Percentiles rank a stretch among this genome's conserved stretches.
phyloP scores from a whole-genome alignment of 2,329 filamentous ascomycete genomes.

The Penicillium sp. region DNA sequence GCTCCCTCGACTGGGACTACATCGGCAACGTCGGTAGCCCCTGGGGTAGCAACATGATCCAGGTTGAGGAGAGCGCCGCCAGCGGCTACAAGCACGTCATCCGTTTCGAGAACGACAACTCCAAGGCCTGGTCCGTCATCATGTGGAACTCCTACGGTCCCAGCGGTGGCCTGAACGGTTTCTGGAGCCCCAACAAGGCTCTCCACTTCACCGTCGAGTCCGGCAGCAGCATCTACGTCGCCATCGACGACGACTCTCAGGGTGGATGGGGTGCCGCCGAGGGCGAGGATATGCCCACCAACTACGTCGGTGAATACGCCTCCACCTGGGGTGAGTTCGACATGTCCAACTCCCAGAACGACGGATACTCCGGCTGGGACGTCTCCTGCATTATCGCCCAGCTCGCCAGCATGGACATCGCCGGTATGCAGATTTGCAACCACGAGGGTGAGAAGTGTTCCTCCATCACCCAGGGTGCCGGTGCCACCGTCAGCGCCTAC shows the following conservation, averaged over 20 bases:
- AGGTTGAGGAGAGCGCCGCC: conserved; percentile 35
- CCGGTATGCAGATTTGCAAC: conserved; percentile 43
- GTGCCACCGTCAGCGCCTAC: conserved; percentile 36
- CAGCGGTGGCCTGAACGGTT: conserved; percentile 33
- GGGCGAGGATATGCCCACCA: conserved; percentile 29
- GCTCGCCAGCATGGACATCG: conserved; percentile 26
- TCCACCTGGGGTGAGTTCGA: conserved; percentile 46
- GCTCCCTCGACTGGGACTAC: conserved; percentile 28
- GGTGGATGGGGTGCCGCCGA: conserved; percentile 39
- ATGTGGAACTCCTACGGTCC: conserved; percentile 46
- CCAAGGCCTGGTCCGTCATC: conserved; percentile 37
- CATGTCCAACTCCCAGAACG: conserved; percentile 36
- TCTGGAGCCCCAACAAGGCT: conserved; percentile 37
- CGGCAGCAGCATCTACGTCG: conserved; percentile 38
- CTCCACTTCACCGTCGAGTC: conserved; percentile 34
- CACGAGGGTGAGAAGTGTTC: conserved; percentile 33
- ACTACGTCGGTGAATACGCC: conserved; percentile 33
- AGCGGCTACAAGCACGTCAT: conserved; percentile 40
- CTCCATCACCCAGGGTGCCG: conserved; percentile 27
- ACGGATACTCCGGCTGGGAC: conserved; percentile 40
- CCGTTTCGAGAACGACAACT: conserved; percentile 33
- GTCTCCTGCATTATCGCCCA: conserved; percentile 44
- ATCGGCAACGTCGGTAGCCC: conserved; percentile 40
- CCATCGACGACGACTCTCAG: conserved; percentile 40
- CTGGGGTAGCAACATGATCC: conserved; percentile 45